Evolutionary conservation across 2,329 filamentous ascomycete species (phyloP).

Genomic region (Exophiala spinifera): DNA sequence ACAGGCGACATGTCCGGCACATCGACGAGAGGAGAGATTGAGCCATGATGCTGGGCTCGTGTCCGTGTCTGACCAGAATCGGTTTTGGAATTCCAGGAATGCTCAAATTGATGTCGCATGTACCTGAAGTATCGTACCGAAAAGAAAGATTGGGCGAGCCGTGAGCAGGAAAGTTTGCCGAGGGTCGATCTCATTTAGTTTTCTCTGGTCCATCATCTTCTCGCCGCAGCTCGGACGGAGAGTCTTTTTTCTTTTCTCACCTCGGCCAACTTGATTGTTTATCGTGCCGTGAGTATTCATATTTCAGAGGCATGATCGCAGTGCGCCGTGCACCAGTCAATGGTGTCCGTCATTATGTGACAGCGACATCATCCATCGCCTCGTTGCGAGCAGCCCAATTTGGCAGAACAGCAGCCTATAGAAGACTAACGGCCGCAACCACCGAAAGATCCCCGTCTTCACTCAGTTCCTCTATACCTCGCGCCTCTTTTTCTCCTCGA

Average conservation of each 20-base stretch:
- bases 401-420: slow-evolving; percentile 24
- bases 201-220: slow-evolving; percentile 4
- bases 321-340: slow-evolving; percentile 22
- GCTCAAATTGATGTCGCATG: neutral
- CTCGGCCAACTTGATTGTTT: neutral
- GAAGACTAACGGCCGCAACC: slow-evolving; percentile 13
- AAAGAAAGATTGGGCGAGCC: neutral
- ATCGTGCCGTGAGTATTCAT: neutral
- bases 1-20: slow-evolving; percentile 23
- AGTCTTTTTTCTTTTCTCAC: slow-evolving; percentile 4
- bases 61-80: neutral
- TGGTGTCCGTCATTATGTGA: slow-evolving; percentile 29
- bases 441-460: slow-evolving; percentile 1
- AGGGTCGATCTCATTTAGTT: slow-evolving; percentile 5
- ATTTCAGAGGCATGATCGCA: slow-evolving; percentile 26
- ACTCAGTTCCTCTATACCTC: slow-evolving; percentile 6
- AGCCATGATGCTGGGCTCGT: slow-evolving; percentile 15
- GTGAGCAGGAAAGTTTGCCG: slow-evolving; percentile 12
- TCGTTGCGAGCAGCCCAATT: slow-evolving; percentile 22
- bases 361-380: slow-evolving; percentile 18
- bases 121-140: neutral
- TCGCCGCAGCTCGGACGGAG: slow-evolving; percentile 10
- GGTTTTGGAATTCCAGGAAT: neutral
- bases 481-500: slow-evolving; percentile 14
- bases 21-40: slow-evolving; percentile 19